Base-by-base conservation (phyloP, 129 eudicot species). In the Pseudognaphalium luteoalbum region DNA sequence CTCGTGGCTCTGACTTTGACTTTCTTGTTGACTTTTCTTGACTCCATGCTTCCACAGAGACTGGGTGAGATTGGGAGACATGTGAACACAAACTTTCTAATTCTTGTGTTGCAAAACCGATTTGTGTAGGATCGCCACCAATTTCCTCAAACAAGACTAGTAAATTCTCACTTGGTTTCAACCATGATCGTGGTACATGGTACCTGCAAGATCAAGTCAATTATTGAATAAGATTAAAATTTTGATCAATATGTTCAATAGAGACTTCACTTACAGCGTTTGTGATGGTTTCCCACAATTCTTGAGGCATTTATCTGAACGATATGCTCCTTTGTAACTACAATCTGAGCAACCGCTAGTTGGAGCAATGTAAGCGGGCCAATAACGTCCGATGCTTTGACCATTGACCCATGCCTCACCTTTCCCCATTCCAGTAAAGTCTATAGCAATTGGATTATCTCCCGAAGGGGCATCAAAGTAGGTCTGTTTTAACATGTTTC, bases 341-440 rank as follows among this genome's bases (percentile, higher is more conserved):
- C 99, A 95, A 19, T 77, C 77, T 0, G 85, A 74, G 75, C 97
- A 91, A 69, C 96, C 96, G 15, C 79, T 61, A 42, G 68, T 87
- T 71, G 91, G 81, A 32, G 97, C 86, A 25, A 17, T 83, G 29
- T 84, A 77, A 61, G 86, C 70, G 51, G 99, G 99, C 99, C 99
- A 95, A 59, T 89, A 91, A 66, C 99, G 99, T 44, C 99, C 99
- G 7, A 95, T 86, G 86, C 99, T 83, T 72, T 89, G 86, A 65
- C 99, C 99, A 54, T 95, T 95, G 65, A 95, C 88, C 99, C 99
- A 95, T 2, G 97, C 91, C 81, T 95, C 92, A 2, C 99, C 99
- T 76, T 95, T 95, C 15, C 92, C 94, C 97, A 95, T 75, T 33
- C 97, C 96, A 3, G 89, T 84, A 70, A 95, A 87, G 88, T 95